Conservation (phyloP, 352 stramenopile genomes). For the Globisporangium yorkense region DNA sequence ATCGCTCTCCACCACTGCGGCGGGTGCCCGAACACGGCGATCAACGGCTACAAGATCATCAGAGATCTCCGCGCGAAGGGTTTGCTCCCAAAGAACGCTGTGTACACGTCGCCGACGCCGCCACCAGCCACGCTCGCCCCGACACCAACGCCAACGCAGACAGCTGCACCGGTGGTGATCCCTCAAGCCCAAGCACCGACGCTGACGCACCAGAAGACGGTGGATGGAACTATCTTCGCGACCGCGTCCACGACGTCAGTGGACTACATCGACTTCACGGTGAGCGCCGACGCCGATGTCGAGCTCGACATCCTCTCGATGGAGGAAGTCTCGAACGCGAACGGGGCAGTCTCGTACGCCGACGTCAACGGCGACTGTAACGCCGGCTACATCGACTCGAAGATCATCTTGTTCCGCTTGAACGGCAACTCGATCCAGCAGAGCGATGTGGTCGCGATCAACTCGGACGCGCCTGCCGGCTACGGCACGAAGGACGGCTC, state of each 20-base stretch:
- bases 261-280: conserved; percentile 59
- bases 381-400: conserved; percentile 55
- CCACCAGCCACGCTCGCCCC: conserved; percentile 3
- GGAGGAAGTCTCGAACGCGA: conserved; percentile 23
- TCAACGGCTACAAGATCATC: conserved; percentile 63
- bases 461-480: conserved; percentile 39
- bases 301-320: conserved; percentile 66
- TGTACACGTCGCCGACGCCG: conserved; percentile 15
- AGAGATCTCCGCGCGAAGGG: conserved; percentile 34
- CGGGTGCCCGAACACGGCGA: conserved; percentile 65
- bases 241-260: conserved; percentile 46
- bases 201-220: conserved; percentile 19
- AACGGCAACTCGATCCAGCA: conserved; percentile 15
- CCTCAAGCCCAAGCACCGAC: conserved; percentile 5
- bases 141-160: conserved; percentile 12
- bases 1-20: conserved; percentile 72
- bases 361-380: conserved; percentile 74
- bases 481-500: conserved; percentile 48
- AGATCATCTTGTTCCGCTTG: conserved; percentile 47
- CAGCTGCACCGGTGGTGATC: conserved; percentile 2
- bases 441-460: conserved; percentile 23
- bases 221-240: conserved; percentile 63
- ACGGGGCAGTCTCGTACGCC: conserved; percentile 19
- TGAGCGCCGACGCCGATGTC: conserved; percentile 31
- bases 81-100: conserved; percentile 36